phyloP scores from a whole-genome alignment of 2,329 filamentous ascomycete genomes.

The Bisporella sp. region DNA sequence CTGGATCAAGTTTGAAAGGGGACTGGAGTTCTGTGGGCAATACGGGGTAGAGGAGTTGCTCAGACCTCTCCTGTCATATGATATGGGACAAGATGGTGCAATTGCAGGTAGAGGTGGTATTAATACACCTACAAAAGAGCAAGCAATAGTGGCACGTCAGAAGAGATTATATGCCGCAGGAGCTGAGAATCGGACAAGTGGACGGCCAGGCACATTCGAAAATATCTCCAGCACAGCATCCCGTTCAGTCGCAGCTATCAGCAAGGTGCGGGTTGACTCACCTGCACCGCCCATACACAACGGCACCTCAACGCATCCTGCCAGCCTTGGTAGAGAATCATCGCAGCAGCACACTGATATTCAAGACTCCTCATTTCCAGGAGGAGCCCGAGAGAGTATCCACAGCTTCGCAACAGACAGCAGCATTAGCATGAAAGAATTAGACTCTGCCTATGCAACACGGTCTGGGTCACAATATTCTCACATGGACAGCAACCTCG shows the following conservation, averaged over 20 bases:
- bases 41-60: slow-evolving; percentile 72
- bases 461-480: slow-evolving; percentile 32
- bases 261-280: slow-evolving; percentile 90
- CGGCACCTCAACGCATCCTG: slow-evolving; percentile 57
- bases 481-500: slow-evolving; percentile 33
- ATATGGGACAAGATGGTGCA: slow-evolving; percentile 70
- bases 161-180: slow-evolving; percentile 84
- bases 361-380: slow-evolving; percentile 58
- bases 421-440: slow-evolving; percentile 52
- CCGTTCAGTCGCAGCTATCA: slow-evolving; percentile 90
- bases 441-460: slow-evolving; percentile 63
- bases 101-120: slow-evolving; percentile 66
- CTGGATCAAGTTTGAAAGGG: slow-evolving; percentile 92
- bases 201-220: slow-evolving; percentile 79
- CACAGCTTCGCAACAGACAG: slow-evolving; percentile 66
- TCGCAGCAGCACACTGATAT: slow-evolving; percentile 59
- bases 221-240: slow-evolving; percentile 93
- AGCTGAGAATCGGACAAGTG: slow-evolving; percentile 60
- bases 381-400: slow-evolving; percentile 79
- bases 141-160: slow-evolving; percentile 91
- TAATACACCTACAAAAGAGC: slow-evolving; percentile 96
- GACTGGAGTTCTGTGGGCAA: slow-evolving; percentile 81
- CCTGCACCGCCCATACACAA: slow-evolving; percentile 61
- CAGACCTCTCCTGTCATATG: slow-evolving; percentile 69
- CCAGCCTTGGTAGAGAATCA: slow-evolving; percentile 65